Percentiles rank a stretch among this genome's conserved stretches.
phyloP scores from a whole-genome alignment of 2,329 filamentous ascomycete genomes.

The Clonostachys rosea region DNA sequence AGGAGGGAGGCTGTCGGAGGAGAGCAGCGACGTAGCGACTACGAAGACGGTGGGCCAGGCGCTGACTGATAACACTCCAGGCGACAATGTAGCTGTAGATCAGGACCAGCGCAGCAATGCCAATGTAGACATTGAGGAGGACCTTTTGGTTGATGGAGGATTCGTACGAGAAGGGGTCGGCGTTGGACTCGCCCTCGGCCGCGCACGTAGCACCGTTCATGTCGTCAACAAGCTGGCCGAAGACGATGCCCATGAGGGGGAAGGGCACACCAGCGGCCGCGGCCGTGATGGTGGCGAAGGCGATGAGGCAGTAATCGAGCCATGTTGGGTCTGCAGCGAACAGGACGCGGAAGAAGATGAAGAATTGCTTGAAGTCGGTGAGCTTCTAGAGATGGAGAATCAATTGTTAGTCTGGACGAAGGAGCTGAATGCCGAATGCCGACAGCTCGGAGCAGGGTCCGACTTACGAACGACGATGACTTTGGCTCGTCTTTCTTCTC shows the following conservation, averaged over 20 bases:
- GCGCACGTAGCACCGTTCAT: slow-evolving; percentile 44
- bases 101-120: slow-evolving; percentile 67
- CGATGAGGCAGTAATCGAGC: slow-evolving; percentile 5
- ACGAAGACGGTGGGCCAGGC: background rate
- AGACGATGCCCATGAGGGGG: slow-evolving; percentile 78
- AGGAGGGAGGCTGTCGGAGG: background rate
- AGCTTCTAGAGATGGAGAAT: too few species aligned
- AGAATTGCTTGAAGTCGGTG: background rate
- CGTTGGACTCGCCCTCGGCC: slow-evolving; percentile 61
- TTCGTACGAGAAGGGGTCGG: slow-evolving; percentile 38
- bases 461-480: too few species aligned
- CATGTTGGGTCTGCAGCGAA: slow-evolving; percentile 6
- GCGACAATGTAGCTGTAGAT: slow-evolving; percentile 73
- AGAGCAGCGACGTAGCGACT: background rate
- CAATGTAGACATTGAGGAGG: slow-evolving; percentile 34
- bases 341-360: slow-evolving; percentile 2
- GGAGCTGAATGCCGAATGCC: too few species aligned
- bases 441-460: too few species aligned
- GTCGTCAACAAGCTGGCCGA: slow-evolving; percentile 63
- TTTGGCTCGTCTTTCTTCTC: too few species aligned
- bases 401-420: too few species aligned
- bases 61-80: slow-evolving; percentile 58
- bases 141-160: background rate
- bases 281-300: slow-evolving; percentile 29
- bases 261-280: slow-evolving; percentile 72